Evolutionary conservation across 1,284 basidiomycete species (phyloP).

Genomic region (Ceratobasidium sp.): DNA sequence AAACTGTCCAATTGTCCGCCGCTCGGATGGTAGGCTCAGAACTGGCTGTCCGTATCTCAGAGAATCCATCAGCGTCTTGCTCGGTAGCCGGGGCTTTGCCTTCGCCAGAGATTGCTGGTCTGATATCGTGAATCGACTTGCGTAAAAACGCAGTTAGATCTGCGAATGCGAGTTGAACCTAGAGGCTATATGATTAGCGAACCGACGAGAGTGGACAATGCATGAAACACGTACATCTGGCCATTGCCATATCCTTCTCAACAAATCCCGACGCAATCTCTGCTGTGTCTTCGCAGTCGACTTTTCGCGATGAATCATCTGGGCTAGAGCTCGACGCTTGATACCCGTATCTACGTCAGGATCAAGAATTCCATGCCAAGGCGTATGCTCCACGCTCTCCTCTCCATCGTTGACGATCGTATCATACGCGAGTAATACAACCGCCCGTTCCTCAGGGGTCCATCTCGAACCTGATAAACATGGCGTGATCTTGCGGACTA

Average conservation of each 20-base stretch:
- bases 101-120: constrained; percentile 13
- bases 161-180: constrained; percentile 71
- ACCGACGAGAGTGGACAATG: constrained; percentile 21
- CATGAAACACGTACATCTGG: constrained; percentile 66
- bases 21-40: constrained; percentile 30
- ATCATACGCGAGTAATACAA: constrained; percentile 75
- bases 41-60: constrained; percentile 35
- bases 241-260: constrained; percentile 69
- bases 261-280: constrained; percentile 53
- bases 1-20: constrained; percentile 5
- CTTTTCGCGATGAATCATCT: constrained; percentile 48
- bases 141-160: constrained; percentile 56
- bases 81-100: constrained; percentile 14
- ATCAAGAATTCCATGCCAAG: constrained; percentile 70
- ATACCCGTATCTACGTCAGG: constrained; percentile 79
- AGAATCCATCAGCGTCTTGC: constrained; percentile 38
- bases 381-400: constrained; percentile 54
- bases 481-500: constrained; percentile 64
- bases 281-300: constrained; percentile 56
- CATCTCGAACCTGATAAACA: constrained; percentile 65
- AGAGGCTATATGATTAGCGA: background rate
- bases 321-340: constrained; percentile 64
- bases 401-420: constrained; percentile 65
- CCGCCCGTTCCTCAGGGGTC: constrained; percentile 70
- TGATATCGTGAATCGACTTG: constrained; percentile 22